Evolutionary conservation across 352 stramenopile genomes (phyloP).

Genomic region (Saprolegnia diclina): DNA sequence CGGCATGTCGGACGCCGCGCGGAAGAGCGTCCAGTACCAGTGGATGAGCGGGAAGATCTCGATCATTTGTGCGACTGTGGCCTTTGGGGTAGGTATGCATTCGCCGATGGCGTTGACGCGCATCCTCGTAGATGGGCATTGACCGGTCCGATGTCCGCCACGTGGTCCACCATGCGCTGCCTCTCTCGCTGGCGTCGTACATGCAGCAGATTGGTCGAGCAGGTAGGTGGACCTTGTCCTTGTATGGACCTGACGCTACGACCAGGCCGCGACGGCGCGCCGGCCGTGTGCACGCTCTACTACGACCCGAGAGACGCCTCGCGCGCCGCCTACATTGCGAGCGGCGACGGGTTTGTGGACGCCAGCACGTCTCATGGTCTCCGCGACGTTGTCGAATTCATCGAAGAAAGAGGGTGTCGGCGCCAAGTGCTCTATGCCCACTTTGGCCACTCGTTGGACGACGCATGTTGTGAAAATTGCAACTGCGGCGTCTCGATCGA

Average conservation of each 20-base stretch:
- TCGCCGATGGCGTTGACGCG: conserved; percentile 18
- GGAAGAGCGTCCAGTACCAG: conserved; percentile 68
- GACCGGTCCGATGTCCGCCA: conserved; percentile 68
- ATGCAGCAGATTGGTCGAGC: conserved; percentile 67
- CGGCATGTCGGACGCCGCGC: conserved; percentile 43
- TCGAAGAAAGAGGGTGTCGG: conserved; percentile 47
- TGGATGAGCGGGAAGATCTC: conserved; percentile 72
- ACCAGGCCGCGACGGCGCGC: conserved; percentile 55
- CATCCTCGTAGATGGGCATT: conserved; percentile 70
- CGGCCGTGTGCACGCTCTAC: conserved; percentile 47
- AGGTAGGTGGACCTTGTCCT: not conserved
- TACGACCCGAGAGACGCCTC: conserved; percentile 54
- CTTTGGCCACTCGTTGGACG: conserved; percentile 48
- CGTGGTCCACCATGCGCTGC: conserved; percentile 66
- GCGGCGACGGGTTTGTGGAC: conserved; percentile 15
- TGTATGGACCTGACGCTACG: conserved; percentile 56
- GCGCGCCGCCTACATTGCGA: conserved; percentile 32
- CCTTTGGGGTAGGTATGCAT: conserved; percentile 59
- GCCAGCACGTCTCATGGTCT: conserved; percentile 2
- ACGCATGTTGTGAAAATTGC: conserved; percentile 44
- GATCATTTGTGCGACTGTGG: conserved; percentile 70
- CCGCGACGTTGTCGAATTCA: conserved; percentile 50
- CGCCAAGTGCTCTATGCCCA: conserved; percentile 50
- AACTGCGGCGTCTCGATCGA: conserved; percentile 45
- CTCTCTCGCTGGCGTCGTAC: conserved; percentile 59